Base-by-base conservation (phyloP, 2,329 filamentous ascomycete genomes). In the Aureobasidium sp. region DNA sequence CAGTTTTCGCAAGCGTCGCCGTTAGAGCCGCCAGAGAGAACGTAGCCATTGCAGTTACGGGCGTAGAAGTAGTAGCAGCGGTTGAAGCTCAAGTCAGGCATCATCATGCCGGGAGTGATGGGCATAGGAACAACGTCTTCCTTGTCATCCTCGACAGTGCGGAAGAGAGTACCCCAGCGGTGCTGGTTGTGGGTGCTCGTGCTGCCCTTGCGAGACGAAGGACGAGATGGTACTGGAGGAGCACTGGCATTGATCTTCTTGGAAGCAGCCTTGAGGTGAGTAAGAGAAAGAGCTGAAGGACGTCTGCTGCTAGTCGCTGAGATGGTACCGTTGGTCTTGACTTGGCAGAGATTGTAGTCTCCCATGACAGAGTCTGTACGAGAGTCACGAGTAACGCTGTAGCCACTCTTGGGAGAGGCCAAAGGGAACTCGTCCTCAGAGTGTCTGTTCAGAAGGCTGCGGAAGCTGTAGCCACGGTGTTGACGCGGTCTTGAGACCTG, bases 51-150 rank as follows among this genome's bases (percentile, higher is more conserved):
- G 68, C 76, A 78, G 64, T 76, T 74, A 29, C 76, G 70, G 33
- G 76, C 75, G 25, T 71, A 72, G 66, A 72, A 77, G 71, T 78
- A 78, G 67, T 78, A 77, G 70, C 76, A 78, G 20, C 71, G 73
- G 48, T 73, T 72, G 60, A 74, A 78, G 43, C 68, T 74, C 18
- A 77, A 66, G 51, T 77, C 75, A n/a, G 70, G 66, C 11, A 66
- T 64, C 11, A 66, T 64, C 25, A 66, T 31, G 15, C 66, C 62
- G 36, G 67, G 65, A 45, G 68, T 67, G 42, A 43, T 64, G 3
- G 65, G 68, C 54, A 68, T 68, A 20, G 69, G 27, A 66, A 67
- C 67, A 11, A 70, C 51, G 53, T 69, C 65, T 51, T 69, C 67
- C 42, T 64, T 60, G 58, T 67, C 68, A 20, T 67, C 66, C 25